Percentiles rank a stretch among this genome's conserved stretches.
Conservation (phyloP, 2,329 filamentous ascomycete genomes). For the Lanzia echinophila region DNA sequence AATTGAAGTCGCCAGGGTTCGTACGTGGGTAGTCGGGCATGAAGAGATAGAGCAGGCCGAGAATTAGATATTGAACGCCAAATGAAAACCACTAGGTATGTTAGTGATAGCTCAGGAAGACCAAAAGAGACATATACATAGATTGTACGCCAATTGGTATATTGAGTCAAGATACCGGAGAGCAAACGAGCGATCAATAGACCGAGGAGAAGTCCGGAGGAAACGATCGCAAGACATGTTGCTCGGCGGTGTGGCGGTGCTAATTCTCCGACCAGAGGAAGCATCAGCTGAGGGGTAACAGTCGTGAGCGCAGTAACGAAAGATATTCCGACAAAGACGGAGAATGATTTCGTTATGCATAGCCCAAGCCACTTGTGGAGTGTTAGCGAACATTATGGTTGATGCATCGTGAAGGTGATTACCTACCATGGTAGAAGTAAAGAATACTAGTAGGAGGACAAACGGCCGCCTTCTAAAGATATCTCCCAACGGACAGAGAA, state of each 20-base stretch:
- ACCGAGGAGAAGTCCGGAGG: constrained; percentile 68
- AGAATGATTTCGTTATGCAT: constrained; percentile 60
- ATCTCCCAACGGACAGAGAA: constrained; percentile 72
- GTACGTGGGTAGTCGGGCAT: constrained; percentile 78
- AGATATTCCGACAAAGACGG: constrained; percentile 60
- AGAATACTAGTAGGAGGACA: constrained; percentile 58
- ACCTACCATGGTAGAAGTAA: constrained; percentile 61
- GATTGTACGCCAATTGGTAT: constrained; percentile 66
- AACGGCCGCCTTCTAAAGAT: constrained; percentile 60
- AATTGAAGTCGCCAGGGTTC: constrained; percentile 59
- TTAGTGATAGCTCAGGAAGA: neutral
- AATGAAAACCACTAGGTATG: constrained; percentile 57
- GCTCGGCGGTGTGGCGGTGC: constrained; percentile 63
- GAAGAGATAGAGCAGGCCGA: constrained; percentile 58
- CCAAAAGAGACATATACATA: constrained; percentile 40
- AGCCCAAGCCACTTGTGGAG: constrained; percentile 56
- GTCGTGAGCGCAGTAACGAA: constrained; percentile 72
- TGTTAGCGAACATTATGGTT: too few relatives aligned
- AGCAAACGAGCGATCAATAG: constrained; percentile 70
- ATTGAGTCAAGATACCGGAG: constrained; percentile 68
- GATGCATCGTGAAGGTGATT: too few relatives aligned
- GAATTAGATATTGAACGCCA: constrained; percentile 62
- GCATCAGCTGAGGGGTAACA: constrained; percentile 73
- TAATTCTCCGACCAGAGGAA: constrained; percentile 73
- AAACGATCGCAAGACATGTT: constrained; percentile 64